phyloP scores from a whole-genome alignment of 805 yeast genomes.

The Saccharomycopsis amapae region DNA sequence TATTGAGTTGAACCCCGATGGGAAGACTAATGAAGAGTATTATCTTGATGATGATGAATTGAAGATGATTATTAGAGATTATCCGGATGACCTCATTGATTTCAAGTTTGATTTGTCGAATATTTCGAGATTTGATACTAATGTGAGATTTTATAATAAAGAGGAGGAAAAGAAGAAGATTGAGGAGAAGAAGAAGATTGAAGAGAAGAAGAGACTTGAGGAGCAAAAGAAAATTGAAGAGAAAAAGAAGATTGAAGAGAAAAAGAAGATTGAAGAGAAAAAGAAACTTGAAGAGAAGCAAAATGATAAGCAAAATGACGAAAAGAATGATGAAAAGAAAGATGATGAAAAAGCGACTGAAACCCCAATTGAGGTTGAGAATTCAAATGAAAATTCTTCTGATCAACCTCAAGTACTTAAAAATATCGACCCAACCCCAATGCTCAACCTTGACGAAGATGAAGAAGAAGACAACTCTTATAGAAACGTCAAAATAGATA shows the following conservation, averaged over 20 bases:
- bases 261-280: not conserved
- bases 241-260: not conserved
- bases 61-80: slow-evolving; percentile 18
- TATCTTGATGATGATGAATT: slow-evolving; percentile 7
- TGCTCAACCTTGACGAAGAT: not conserved
- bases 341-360: not conserved
- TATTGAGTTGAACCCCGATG: slow-evolving; percentile 7
- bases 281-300: not conserved
- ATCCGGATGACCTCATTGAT: slow-evolving; percentile 30
- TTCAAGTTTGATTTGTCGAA: slow-evolving; percentile 23
- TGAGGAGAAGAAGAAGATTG: not conserved
- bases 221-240: not conserved
- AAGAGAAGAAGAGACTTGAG: not conserved
- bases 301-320: not conserved
- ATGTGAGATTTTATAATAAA: slow-evolving; percentile 4
- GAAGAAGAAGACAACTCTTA: slow-evolving; percentile 4
- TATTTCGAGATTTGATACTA: slow-evolving; percentile 28
- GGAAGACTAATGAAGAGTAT: slow-evolving; percentile 11
- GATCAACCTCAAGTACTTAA: not conserved
- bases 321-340: not conserved
- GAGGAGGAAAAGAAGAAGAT: not conserved
- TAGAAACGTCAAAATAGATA: slow-evolving; percentile 4
- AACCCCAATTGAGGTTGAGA: not conserved
- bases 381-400: not conserved
- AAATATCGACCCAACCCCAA: not conserved